phyloP scores from a whole-genome alignment of 164 flowering plant genomes.

The Houttuynia cordata region DNA sequence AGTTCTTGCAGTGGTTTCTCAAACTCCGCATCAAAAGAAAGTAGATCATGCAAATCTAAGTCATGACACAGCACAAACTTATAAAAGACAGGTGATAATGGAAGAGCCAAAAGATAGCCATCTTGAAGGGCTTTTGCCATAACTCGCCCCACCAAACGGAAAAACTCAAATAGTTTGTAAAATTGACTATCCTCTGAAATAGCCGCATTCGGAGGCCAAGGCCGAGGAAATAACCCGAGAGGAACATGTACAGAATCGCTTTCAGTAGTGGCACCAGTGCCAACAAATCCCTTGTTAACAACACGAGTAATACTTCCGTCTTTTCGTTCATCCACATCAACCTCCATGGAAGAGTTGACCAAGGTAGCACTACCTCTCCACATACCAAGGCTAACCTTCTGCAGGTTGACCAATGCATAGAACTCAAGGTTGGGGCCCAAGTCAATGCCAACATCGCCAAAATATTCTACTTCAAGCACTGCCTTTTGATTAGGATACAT shows the following conservation, averaged over 20 bases:
- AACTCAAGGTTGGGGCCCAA: conserved; percentile 98
- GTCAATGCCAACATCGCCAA: no score
- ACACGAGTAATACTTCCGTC: conserved; percentile 18
- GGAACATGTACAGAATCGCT: conserved; percentile 42
- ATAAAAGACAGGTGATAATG: no score
- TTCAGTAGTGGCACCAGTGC: conserved; percentile 13
- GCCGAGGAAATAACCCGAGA: no score
- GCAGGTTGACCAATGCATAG: conserved; percentile 89
- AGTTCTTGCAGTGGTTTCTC: conserved; percentile 83
- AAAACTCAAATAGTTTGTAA: no score
- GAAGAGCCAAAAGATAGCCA: no score
- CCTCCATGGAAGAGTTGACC: conserved; percentile 45
- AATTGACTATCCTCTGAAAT: no score
- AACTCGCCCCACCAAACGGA: no score
- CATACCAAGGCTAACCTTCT: conserved; percentile 51
- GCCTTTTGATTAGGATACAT: conserved; percentile 92
- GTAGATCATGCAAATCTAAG: conserved; percentile 88
- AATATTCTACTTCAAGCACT: no score
- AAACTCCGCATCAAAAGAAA: conserved; percentile 68
- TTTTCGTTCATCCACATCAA: conserved; percentile 37
- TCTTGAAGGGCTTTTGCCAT: no score
- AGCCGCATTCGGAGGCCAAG: no score
- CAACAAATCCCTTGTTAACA: conserved; percentile 11
- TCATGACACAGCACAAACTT: no score
- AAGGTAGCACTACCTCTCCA: conserved; percentile 27